Conservation (phyloP, 441 rosid genomes). For the Populus hybrid region DNA sequence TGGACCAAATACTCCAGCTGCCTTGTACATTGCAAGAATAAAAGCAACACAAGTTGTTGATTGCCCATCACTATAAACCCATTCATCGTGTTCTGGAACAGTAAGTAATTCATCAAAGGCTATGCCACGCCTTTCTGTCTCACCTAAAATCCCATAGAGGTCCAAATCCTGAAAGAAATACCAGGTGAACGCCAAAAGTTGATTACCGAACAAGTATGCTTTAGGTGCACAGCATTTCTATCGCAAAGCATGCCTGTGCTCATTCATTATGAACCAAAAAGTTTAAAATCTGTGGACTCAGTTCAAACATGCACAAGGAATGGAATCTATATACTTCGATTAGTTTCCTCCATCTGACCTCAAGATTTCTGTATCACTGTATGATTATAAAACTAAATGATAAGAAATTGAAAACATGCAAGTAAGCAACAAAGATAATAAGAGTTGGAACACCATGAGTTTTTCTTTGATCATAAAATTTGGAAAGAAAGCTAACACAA, state of each 20-base stretch:
- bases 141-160: slow-evolving; percentile 65
- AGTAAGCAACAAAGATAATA: not conserved
- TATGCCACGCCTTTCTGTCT: slow-evolving; percentile 72
- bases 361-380: not conserved
- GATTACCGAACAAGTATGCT: not conserved
- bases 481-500: not conserved
- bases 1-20: slow-evolving; percentile 77
- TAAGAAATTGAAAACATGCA: not conserved
- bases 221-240: not conserved
- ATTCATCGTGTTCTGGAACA: slow-evolving; percentile 87
- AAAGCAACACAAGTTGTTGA: slow-evolving; percentile 92
- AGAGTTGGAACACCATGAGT: not conserved
- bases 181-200: not conserved
- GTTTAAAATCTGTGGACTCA: not conserved
- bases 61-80: slow-evolving; percentile 94
- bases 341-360: slow-evolving; percentile 52
- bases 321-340: too few relatives aligned
- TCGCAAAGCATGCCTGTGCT: not conserved
- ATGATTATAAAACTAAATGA: not conserved
- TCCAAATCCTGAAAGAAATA: slow-evolving; percentile 55
- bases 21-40: slow-evolving; percentile 89
- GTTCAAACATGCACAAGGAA: not conserved
- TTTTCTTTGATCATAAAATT: not conserved
- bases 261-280: not conserved
- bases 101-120: slow-evolving; percentile 80